Conservation (phyloP, 2,329 filamentous ascomycete species). For the Pleomassaria siparia region DNA sequence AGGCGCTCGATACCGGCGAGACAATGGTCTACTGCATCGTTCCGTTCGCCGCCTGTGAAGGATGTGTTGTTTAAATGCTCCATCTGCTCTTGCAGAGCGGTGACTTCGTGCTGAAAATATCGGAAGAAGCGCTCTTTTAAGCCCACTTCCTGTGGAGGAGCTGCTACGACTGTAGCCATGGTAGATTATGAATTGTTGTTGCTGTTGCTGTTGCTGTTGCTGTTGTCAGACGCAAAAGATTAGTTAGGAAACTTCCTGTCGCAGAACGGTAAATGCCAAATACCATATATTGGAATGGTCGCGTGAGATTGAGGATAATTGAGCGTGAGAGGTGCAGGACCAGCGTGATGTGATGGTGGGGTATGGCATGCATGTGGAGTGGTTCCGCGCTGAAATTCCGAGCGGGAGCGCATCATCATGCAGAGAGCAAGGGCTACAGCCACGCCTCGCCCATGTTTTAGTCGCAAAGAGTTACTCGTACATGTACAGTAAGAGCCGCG, state of each 20-base stretch:
- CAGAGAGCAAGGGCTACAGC: slow-evolving; percentile 1
- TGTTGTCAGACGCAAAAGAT: no score
- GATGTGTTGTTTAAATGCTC: slow-evolving; percentile 64
- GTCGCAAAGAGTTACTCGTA: neutral
- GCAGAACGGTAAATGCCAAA: no score
- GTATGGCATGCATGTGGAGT: slow-evolving; percentile 9
- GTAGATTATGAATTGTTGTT: neutral
- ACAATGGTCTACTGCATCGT: slow-evolving; percentile 78
- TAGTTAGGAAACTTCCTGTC: no score
- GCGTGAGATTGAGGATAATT: slow-evolving; percentile 1
- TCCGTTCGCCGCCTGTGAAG: slow-evolving; percentile 69
- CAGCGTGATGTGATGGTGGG: slow-evolving; percentile 9
- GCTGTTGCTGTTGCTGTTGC: no score
- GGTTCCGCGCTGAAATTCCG: neutral
- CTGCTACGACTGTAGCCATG: slow-evolving; percentile 10
- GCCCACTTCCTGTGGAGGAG: slow-evolving; percentile 23
- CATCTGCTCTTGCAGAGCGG: slow-evolving; percentile 76
- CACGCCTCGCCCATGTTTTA: neutral
- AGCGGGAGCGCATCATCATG: slow-evolving; percentile 16
- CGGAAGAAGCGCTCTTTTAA: slow-evolving; percentile 81
- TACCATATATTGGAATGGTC: neutral
- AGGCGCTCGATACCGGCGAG: slow-evolving; percentile 77
- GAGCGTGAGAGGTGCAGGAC: neutral
- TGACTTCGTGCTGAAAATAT: slow-evolving; percentile 76
- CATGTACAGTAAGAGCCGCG: neutral